Base-by-base conservation (phyloP, 106 monocot species). In the Iris macrosiphon region DNA sequence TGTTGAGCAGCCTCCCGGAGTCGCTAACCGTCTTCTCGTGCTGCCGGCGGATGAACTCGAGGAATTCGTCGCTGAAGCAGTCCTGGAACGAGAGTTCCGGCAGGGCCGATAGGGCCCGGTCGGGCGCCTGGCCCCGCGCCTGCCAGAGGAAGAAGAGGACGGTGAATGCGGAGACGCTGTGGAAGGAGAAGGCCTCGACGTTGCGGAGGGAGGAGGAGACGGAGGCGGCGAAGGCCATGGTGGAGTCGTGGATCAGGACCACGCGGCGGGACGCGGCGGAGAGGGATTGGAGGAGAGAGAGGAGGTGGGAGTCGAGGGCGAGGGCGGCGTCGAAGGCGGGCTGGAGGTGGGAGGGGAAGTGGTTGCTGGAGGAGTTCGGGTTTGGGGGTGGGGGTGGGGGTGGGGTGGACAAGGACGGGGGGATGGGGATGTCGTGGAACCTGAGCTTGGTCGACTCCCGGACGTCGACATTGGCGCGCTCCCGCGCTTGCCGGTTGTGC, bases 131-230 rank as follows among this genome's bases (percentile, higher is more conserved):
- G 8, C 25, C 25, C 18, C 45, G 33, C 1, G 68, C 4, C 38
- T 64, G 68, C 30, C 57, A 45, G 33, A 31, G 59, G 74, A 71
- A 83, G 54, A 60, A 55, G 67, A 80, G 61, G 48, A 17, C 33
- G 67, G 77, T 51, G 60, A 71, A 80, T 59, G 80, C 80, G 32
- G 84, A 89, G 59, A 80, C 68, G 59, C 57, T 57, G 58, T 89
- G 77, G 63, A 84, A 84, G 5, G 40, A 60, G 65, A 56, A 77
- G 32, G 51, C 19, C 61, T 80, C 80, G 14, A 21, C 42, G 49
- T 71, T 74, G 3, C 52, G 68, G 24, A 80, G 3, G 10, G 55
- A 25, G 21, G 50, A 8, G 14, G 73, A 61, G 14, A 58, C 42
- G 11, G 8, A 2, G 55, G 48, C 67, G 14, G 73, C 75, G 80